Percentiles rank a stretch among this genome's conserved stretches.
phyloP scores from a whole-genome alignment of 768 basidiomycete species.

The Tephrocybe sp. region DNA sequence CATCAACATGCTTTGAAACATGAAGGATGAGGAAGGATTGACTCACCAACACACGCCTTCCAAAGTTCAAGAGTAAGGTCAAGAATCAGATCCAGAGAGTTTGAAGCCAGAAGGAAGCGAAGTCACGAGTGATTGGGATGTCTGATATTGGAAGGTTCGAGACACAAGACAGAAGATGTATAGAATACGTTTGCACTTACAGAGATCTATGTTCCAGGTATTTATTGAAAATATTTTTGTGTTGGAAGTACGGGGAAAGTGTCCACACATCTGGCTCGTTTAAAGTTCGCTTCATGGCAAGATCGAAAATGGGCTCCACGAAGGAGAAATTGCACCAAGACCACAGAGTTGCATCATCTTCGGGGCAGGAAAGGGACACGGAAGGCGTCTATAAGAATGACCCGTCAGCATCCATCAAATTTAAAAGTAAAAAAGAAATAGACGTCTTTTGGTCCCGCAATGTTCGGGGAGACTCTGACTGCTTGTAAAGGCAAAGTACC shows the following conservation, averaged over 20 bases:
- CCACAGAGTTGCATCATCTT: conserved; percentile 66
- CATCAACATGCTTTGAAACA: background rate
- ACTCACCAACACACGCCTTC: conserved; percentile 53
- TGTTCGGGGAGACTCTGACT: conserved; percentile 43
- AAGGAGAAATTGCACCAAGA: conserved; percentile 67
- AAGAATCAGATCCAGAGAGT: conserved; percentile 67
- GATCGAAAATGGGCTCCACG: conserved; percentile 57
- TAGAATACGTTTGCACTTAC: conserved; percentile 24
- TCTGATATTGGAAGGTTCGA: conserved; percentile 25
- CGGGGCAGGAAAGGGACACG: conserved; percentile 51
- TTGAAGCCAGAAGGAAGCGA: conserved; percentile 62
- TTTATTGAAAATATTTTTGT: conserved; percentile 68
- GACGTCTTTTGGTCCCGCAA: conserved; percentile 51
- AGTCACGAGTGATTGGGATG: conserved; percentile 58
- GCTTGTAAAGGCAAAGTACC: conserved; percentile 58
- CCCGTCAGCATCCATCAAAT: conserved; percentile 8
- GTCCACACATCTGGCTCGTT: conserved; percentile 58
- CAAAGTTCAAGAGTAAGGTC: conserved; percentile 59
- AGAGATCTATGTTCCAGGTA: conserved; percentile 49
- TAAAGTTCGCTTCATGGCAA: conserved; percentile 51
- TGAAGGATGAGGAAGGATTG: background rate
- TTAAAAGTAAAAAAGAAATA: conserved; percentile 19
- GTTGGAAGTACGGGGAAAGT: conserved; percentile 66
- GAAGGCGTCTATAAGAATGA: conserved; percentile 44
- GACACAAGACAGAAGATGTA: conserved; percentile 1